Evolutionary conservation across 2,329 filamentous ascomycete genomes (phyloP), one percentile per base, ranked within the genome.

Genomic region (Lachnellula occidentalis): DNA sequence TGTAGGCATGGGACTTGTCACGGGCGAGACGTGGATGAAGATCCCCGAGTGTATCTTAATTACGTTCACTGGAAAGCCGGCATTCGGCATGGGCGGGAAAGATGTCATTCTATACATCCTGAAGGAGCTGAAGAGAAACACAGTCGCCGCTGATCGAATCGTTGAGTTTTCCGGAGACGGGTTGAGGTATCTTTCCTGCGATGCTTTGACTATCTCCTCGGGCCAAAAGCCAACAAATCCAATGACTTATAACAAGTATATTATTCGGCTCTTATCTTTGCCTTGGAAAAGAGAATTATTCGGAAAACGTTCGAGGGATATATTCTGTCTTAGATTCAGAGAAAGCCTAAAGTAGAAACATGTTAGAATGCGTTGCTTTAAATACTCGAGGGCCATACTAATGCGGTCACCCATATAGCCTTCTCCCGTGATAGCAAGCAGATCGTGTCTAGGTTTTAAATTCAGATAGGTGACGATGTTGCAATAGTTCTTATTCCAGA

Each of bases 1-100:
- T 57, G 74, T 76, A 1, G 71, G 70, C 7, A 69, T 77, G 64
- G 66, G 71, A 1, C 63, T 78, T 34, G 70, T 76, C 0, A 75
- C 73, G 1, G 75, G 75, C 2, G 70, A 76, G 55, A 76, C 71
- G 0, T 78, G 74, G 74, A 74, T 78, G 62, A 70, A 70, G 22
- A 67, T 77, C 0, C 75, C 75, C 0, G 74, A 77, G 55, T 67
- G 67, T 1, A 65, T 74, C 21, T 64, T 69, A 17, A 74, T 77
- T 41, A 64, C 65, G 12, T 70, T 77, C 15, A 58, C 72, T n/a
- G 70, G 70, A 4, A 58, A 64, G 7, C 73, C 71, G 0, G 53
- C 54, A 0, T 58, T 61, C 6, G 73, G 74, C 0, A 68, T 76
- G 11, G 69, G 72, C 0, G 75, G 75, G 0, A 77, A 77, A 56